Evolutionary conservation across 2,329 filamentous ascomycete genomes (phyloP), one percentile per base, ranked within the genome.

Genomic region (Fusarium austroafricanum): DNA sequence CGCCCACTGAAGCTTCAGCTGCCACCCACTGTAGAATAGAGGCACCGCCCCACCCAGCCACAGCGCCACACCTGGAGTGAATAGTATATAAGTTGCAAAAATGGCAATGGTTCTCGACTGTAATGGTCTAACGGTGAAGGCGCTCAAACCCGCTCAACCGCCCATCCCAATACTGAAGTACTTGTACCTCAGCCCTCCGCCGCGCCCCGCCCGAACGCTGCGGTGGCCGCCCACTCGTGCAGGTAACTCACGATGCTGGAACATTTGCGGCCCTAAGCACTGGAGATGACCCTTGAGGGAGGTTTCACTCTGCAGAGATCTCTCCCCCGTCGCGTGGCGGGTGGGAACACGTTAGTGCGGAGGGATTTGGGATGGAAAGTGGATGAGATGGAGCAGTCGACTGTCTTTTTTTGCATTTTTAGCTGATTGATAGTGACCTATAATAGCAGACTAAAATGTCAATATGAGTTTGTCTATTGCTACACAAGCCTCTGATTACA

Each of bases 231-330:
- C 83, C 86, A 89, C 87, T 90, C 88, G 84, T 83, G 83, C 75
- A 84, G 89, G 89, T 79, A 90, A 84, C 89, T 85, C 83, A 84
- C 86, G 89, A 90, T 84, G 79, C 83, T 88, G 83, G 79, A 71
- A 69, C 43, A 23, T 54, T 45, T 76, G 82, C 78, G 80, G 80
- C 83, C 87, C 80, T 90, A 86, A 89, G 88, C 86, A 87, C 86
- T 89, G 88, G 86, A 87, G 86, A 87, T 82, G 75, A 90, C 77
- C 74, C 88, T 90, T 88, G 83, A 90, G 89, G 85, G 88, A 89
- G 88, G 88, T 59, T 80, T 90, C 86, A 90, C 88, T 89, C 87
- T 89, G 88, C 88, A 90, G 86, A 90, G 88, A 79, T 78, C 83
- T 88, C 84, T 87, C 86, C 87, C 87, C 88, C 88, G 86, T 89